These are phyloP conservation scores for Lachancea sp. DNA, from an alignment of 805 yeast species.

Conservation along the genomic window DNA sequence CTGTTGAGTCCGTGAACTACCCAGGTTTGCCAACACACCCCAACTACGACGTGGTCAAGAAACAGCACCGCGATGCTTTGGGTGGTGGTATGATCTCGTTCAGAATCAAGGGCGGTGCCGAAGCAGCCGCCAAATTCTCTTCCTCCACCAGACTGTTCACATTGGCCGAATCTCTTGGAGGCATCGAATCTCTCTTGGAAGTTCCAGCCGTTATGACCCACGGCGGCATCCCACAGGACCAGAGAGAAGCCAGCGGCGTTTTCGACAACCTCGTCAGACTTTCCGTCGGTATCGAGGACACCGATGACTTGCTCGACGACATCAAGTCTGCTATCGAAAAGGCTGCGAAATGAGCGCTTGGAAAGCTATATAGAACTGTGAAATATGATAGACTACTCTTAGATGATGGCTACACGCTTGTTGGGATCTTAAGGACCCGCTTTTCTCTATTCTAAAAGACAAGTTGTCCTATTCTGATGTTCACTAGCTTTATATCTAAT, in stretches of 20 bases:
- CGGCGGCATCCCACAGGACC: slow-evolving; percentile 77
- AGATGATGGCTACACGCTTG: not conserved
- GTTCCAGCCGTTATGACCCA: slow-evolving; percentile 92
- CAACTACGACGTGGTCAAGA: slow-evolving; percentile 54
- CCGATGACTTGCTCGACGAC: slow-evolving; percentile 68
- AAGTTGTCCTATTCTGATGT: not conserved
- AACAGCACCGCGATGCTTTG: slow-evolving; percentile 75
- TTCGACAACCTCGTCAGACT: slow-evolving; percentile 76
- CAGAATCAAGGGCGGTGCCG: slow-evolving; percentile 77
- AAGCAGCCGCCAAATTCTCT: slow-evolving; percentile 67
- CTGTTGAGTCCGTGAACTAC: slow-evolving; percentile 67
- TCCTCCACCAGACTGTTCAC: slow-evolving; percentile 71
- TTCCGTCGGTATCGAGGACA: slow-evolving; percentile 82
- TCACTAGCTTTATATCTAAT: no score
- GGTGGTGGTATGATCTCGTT: slow-evolving; percentile 93
- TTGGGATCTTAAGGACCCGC: not conserved
- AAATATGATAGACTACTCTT: not conserved
- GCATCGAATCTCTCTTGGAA: slow-evolving; percentile 78
- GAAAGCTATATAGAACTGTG: no score
- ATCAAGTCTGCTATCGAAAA: slow-evolving; percentile 57
- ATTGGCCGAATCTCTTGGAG: slow-evolving; percentile 86
- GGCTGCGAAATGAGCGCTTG: slow-evolving; percentile 20
- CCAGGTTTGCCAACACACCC: slow-evolving; percentile 71
- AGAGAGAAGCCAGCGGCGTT: slow-evolving; percentile 75
- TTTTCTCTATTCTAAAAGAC: not conserved